A percentile compares a stretch with the other conserved stretches of the same genome.
phyloP scores from a whole-genome alignment of 331 rosid species.

The Cydonia oblonga region DNA sequence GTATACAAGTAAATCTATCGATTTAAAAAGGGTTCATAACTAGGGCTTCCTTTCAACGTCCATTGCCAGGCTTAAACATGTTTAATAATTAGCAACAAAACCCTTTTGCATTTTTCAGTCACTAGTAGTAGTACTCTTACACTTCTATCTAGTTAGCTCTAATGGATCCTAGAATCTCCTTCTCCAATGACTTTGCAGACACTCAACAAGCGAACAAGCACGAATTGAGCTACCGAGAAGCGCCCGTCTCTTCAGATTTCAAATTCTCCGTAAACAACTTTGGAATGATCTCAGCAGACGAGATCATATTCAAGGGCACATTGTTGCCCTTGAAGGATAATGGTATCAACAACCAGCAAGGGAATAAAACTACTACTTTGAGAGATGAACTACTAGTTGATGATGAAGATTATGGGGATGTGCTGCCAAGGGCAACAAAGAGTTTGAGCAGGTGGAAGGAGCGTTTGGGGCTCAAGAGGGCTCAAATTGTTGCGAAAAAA shows the following conservation, averaged over 20 bases:
- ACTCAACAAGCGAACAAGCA: constrained; percentile 42
- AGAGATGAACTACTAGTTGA: constrained; percentile 65
- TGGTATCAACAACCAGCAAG: constrained; percentile 16
- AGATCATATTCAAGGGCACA: constrained; percentile 65
- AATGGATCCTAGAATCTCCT: constrained; percentile 92
- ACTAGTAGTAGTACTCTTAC: neutral
- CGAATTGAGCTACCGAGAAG: constrained; percentile 68
- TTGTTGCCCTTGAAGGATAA: constrained; percentile 54
- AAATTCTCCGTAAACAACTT: constrained; percentile 72
- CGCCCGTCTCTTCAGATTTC: constrained; percentile 89
- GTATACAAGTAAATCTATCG: constrained; percentile 13
- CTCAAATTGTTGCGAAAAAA: constrained; percentile 32
- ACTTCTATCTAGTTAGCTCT: neutral
- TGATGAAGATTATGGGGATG: constrained; percentile 43
- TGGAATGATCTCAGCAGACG: constrained; percentile 73
- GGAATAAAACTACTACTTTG: constrained; percentile 51
- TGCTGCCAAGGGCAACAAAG: constrained; percentile 43
- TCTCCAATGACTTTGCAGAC: constrained; percentile 89
- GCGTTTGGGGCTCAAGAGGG: constrained; percentile 49
- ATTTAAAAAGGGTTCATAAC: constrained; percentile 1
- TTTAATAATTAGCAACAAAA: constrained; percentile 28
- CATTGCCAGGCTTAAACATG: constrained; percentile 29
- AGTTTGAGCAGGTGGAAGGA: constrained; percentile 65
- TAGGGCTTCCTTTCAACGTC: constrained; percentile 19
- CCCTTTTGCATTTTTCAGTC: neutral